Evolutionary conservation across 78 protist species (phyloP).

Genomic region (Acrasis kona): DNA sequence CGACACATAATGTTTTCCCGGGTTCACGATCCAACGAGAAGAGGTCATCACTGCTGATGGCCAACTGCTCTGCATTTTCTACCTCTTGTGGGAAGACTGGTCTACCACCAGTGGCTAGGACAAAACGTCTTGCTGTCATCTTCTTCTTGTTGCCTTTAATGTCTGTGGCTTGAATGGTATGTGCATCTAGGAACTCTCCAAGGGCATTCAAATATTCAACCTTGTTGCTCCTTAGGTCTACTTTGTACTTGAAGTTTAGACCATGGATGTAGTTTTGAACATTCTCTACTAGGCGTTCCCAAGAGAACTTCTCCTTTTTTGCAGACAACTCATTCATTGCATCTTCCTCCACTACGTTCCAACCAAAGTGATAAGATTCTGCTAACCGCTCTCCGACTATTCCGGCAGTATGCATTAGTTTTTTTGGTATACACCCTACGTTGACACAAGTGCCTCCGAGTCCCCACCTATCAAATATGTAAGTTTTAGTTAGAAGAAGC

Average conservation of each 20-base stretch:
- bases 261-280: conserved; percentile 68
- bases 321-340: conserved; percentile 31
- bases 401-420: conserved; percentile 73
- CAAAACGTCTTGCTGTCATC: conserved; percentile 45
- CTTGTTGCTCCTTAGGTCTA: conserved; percentile 29
- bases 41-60: conserved; percentile 83
- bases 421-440: conserved; percentile 91
- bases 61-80: conserved; percentile 63
- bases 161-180: conserved; percentile 44
- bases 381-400: conserved; percentile 22
- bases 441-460: conserved; percentile 82
- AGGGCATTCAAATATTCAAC: conserved; percentile 74
- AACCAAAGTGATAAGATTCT: conserved; percentile 56
- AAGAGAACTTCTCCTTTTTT: conserved; percentile 4
- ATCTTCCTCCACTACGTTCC: conserved; percentile 14
- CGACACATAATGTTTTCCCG: conserved; percentile 75
- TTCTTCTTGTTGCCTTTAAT: conserved; percentile 17
- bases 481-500: background rate
- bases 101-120: conserved; percentile 84
- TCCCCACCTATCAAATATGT: conserved; percentile 33
- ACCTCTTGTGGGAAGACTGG: conserved; percentile 49
- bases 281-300: conserved; percentile 35
- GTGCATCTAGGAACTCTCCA: conserved; percentile 60
- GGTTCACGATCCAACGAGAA: conserved; percentile 63
- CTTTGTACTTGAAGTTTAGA: conserved; percentile 78